Conservation (phyloP, 306 rosid species). For the Neltuma alba region DNA sequence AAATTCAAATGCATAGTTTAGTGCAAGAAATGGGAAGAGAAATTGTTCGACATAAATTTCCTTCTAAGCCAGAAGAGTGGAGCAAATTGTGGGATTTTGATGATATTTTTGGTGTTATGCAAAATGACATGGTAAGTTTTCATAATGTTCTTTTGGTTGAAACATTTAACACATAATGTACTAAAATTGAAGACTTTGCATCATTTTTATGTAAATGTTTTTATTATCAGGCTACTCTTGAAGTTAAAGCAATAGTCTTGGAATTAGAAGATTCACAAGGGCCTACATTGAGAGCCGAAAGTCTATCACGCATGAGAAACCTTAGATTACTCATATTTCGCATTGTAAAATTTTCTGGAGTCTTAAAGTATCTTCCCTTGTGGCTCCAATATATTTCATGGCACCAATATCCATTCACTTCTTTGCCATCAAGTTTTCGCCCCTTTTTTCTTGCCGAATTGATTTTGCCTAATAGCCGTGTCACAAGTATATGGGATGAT, state of each 20-base stretch:
- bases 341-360: neutral
- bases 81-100: neutral
- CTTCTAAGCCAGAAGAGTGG: neutral
- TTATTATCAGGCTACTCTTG: neutral
- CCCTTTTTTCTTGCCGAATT: neutral
- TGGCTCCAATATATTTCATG: neutral
- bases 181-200: too few relatives aligned
- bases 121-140: too few relatives aligned
- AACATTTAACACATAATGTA: too few relatives aligned
- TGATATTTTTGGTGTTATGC: too few relatives aligned
- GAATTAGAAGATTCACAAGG: neutral
- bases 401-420: neutral
- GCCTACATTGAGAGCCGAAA: neutral
- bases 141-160: too few relatives aligned
- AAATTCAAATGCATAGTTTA: constrained; percentile 30
- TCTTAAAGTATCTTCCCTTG: neutral
- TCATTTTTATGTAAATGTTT: too few relatives aligned
- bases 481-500: neutral
- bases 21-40: constrained; percentile 7
- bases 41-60: constrained; percentile 19
- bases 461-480: neutral
- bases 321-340: constrained; percentile 26
- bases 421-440: neutral
- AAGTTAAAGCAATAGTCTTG: neutral
- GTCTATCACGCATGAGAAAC: constrained; percentile 10